Base-by-base conservation (phyloP, 2,329 filamentous ascomycete species). In the Fusarium sp. region DNA sequence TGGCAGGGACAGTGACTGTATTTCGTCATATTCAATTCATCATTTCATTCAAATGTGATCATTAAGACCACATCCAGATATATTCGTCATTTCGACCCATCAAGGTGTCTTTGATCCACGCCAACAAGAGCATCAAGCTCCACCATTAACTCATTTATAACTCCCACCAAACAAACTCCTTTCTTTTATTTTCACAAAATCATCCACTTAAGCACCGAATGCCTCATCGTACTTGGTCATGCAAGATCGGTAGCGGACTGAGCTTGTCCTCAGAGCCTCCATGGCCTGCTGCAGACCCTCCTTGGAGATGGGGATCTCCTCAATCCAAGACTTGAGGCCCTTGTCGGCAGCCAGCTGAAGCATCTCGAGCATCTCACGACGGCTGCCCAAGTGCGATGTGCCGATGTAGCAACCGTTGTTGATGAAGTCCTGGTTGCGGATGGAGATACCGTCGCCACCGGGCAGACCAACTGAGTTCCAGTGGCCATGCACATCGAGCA, bases 391-490 rank as follows among this genome's bases (percentile, higher is more conserved):
- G 79, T 93, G 91, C 63, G 88, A 91, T 40, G 86, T 86, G 41
- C 90, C 89, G 72, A 94, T 90, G 72, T 91, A 84, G 77, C 87
- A 88, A 40, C 93, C 93, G 79, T 95, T 96, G 68, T 79, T 79
- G 61, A 92, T 84, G 74, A 97, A 90, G 75, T 88, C 88, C 82
- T 94, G 91, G 49, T 91, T 90, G 80, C 87, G 89, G 69, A 96
- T 84, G 54, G 84, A 80, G 58, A 92, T 88, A 13, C 92, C 88
- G 42, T 90, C 88, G 64, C 92, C 90, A 76, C 94, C 91, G 5
- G 92, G 92, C 74, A 96, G 84, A 40, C 92, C 92, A 53, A 95
- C 91, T 73, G 87, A 91, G 77, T 95, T 87, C 88, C 91, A 96
- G 75, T 85, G 87, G 59, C 91, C 92, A 80, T 94, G 91, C 58